Base-by-base conservation (phyloP, 495 filamentous ascomycete species). In the Trichoderma asperelloides region DNA sequence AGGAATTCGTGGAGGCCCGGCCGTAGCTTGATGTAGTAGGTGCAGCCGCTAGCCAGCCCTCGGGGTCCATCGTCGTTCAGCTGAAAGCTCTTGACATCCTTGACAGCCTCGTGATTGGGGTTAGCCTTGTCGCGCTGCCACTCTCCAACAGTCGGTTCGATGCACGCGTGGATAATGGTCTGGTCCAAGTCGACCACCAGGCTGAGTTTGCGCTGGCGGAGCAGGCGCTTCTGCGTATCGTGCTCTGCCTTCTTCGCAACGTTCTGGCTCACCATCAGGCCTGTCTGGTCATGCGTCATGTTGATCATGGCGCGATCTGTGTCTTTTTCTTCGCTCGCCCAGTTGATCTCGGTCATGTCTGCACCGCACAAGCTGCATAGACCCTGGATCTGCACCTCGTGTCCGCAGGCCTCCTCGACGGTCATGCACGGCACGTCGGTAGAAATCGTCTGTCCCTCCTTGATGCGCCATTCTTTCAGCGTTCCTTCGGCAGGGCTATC, bases 21-120 rank as follows among this genome's bases (percentile, higher is more conserved):
- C n/a, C 95, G 92, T 79, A 96, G 87, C 77, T 99, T 99, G 81
- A 98, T 94, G 75, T 97, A 98, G 78, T 99, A 99, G 88, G 88
- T 96, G 71, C 89, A 91, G 9, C 87, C 86, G 45, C 84, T 86
- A 68, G 87, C 75, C 5, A 80, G 64, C 33, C 78, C 86, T 15
- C 85, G 83, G 25, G 90, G 89, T 25, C 88, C 91, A 72, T 97
- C 93, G 68, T 96, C 91, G 15, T 85, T 80, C 66, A 99, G 83
- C 78, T 96, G 91, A 71, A 99, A 99, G 51, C 85, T 79, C 69
- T 85, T 82, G 27, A 98, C 93, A 70, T 95, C 89, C 73, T 91
- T 94, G 67, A 98, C 87, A 2, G 92, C 90, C 60, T 92, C 88
- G 75, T 97, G 85, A 73, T 99, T 99, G 39, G 95, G 92, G 68